Evolutionary conservation across 2,329 filamentous ascomycete species (phyloP), one percentile per base, ranked within the genome.

Genomic region (Fusarium veterinarium): DNA sequence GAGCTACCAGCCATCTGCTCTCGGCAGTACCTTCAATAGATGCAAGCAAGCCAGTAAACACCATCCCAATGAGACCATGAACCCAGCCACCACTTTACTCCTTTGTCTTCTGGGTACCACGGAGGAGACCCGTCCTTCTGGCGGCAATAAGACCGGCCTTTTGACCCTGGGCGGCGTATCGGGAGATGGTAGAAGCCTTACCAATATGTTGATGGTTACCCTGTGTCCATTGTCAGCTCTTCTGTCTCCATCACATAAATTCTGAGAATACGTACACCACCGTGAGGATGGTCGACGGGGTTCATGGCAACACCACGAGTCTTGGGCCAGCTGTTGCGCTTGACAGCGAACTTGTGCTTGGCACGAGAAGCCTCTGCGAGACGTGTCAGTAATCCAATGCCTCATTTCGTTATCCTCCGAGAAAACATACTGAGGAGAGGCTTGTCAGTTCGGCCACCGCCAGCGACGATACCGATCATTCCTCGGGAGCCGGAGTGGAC

Each of bases 291-390:
- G 89, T 99, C 96, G 83, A 99, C 96, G 82, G 96, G 96, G 90
- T 99, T 99, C 96, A 99, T 99, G 88, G 96, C 96, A 92, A 99
- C 96, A 98, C 96, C 96, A 96, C 96, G 95, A 91, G 96, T 99
- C 94, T 97, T 98, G 88, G 96, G 96, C 96, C 96, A 99, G 84
- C 92, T 95, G 94, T 99, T 98, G 85, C 96, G 95, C 95, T 99
- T 99, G 89, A 98, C 97, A 81, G 95, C 95, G 89, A 97, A 99
- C 93, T 99, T 99, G 86, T 98, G 95, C 94, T 98, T 99, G 83
- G 96, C 96, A 85, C 96, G 94, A 83, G 95, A 98, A 83, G 96
- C 96, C 95, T 99, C 91, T 93, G 89, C 87, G 48, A 53, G 33
- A 64, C 40, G 45, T 33, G 78, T 89, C 80, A 90, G 87, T 81